Evolutionary conservation across 345 rosid species (phyloP).

Genomic region (Acer saccharum): DNA sequence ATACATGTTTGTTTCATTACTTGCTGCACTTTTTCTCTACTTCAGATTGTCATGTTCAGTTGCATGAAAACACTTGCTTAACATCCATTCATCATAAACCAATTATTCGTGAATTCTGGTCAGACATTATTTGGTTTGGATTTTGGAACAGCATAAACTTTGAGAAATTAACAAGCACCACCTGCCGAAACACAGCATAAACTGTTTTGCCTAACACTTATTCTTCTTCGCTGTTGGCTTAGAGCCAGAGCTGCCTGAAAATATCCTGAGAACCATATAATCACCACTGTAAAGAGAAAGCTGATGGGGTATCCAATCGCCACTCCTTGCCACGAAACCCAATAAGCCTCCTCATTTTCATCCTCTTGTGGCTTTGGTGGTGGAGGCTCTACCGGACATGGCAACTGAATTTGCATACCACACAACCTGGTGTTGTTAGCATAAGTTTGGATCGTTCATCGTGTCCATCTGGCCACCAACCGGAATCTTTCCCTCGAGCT

Average conservation of each 20-base stretch:
- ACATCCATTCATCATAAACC: not conserved
- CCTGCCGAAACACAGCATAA: not conserved
- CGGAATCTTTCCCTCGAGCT: constrained; percentile 34
- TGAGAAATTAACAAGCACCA: too few species aligned
- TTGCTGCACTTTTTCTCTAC: not conserved
- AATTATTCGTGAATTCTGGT: not conserved
- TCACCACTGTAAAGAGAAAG: not conserved
- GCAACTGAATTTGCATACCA: constrained; percentile 34
- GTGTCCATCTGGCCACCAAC: constrained; percentile 39
- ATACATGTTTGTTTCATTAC: constrained; percentile 2
- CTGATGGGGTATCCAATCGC: constrained; percentile 12
- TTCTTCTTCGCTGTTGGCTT: not conserved
- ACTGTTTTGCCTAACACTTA: not conserved
- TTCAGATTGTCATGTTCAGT: not conserved
- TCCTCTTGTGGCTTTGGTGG: constrained; percentile 13
- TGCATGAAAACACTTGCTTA: not conserved
- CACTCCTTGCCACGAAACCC: constrained; percentile 20
- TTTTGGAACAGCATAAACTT: too few species aligned
- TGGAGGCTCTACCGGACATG: constrained; percentile 22
- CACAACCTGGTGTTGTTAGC: constrained; percentile 36
- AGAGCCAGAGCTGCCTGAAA: not conserved
- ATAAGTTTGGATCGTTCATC: constrained; percentile 28
- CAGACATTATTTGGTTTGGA: not conserved
- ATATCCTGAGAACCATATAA: not conserved
- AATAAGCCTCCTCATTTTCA: not conserved